Conservation (phyloP, 139 green algal species). For the Desmodesmus armatus region DNA sequence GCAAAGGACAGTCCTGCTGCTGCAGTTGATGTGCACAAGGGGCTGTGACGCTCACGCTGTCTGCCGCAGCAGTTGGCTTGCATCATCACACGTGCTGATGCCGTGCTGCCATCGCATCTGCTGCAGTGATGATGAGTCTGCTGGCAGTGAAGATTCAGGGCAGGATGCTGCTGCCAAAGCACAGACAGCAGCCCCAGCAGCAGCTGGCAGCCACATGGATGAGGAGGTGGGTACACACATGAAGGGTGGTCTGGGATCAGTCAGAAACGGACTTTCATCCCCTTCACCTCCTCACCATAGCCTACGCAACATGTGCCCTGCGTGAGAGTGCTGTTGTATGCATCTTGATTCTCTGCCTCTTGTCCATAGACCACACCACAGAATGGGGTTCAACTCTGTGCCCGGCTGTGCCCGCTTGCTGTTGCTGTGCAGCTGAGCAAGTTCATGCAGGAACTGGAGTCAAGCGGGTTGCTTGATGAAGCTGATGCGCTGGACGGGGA, state of each 20-base stretch:
- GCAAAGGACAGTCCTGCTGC: neutral
- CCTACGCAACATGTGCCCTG: neutral
- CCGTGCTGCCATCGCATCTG: no score
- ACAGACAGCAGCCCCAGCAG: neutral
- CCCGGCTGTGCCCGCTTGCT: neutral
- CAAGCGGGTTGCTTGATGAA: conserved; percentile 65
- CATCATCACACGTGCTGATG: neutral
- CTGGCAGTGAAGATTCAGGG: neutral
- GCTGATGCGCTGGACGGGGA: neutral
- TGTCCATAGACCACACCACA: neutral
- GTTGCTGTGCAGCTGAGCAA: conserved; percentile 66
- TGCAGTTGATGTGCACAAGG: neutral
- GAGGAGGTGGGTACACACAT: conserved; percentile 8
- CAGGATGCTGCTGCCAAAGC: neutral
- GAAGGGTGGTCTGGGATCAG: neutral
- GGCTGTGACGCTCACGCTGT: no score
- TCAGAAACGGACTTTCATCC: no score
- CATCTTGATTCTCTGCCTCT: neutral
- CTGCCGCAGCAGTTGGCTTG: neutral
- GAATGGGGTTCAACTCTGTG: no score
- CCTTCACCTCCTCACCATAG: no score
- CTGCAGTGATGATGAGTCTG: conserved; percentile 39
- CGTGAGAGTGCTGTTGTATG: neutral
- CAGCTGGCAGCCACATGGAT: neutral
- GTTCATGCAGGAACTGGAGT: conserved; percentile 84